Base-by-base conservation (phyloP, 176 grass and related monocot genomes). In the Luzula sylvatica region DNA sequence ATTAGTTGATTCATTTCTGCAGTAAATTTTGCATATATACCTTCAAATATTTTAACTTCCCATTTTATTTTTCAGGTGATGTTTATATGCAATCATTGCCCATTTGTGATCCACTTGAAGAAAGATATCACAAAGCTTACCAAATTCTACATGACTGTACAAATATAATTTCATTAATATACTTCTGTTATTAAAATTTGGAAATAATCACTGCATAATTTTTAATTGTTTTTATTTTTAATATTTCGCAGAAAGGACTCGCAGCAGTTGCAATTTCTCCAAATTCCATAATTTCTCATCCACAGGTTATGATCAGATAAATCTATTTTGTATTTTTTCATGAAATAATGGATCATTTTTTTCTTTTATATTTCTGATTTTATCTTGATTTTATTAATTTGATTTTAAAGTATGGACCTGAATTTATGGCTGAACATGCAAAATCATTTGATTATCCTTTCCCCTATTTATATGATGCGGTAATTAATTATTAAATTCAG, bases 41-140 rank as follows among this genome's bases (percentile, higher is more conserved):
- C n/a, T n/a, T n/a, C n/a, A n/a, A n/a, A n/a, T n/a, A n/a, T n/a
- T n/a, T n/a, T n/a, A n/a, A n/a, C n/a, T n/a, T n/a, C n/a, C 51
- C 17, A n/a, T 8, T 43, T 50, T 13, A 6, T 20, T 8, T 58
- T 55, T 56, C 75, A 95, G 89, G 89, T 95, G 46, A 95, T 95
- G 83, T 87, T 95, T 66, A 72, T 95, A 44, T 81, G 73, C 44
- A 95, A 95, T 28, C 89, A 95, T 26, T 95, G 89, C 17, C 89
- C 89, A 12, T 95, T 88, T 75, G 89, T 95, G 17, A 88, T 78
- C 26, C 83, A 95, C 57, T 66, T 95, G 35, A 95, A 81, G 26
- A 95, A 84, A 56, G 76, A 84, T 62, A 95, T 95, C 48, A 60
- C 62, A 5, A 95, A 88, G 47, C 73, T 95, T 56, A 70, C 83